Percentiles rank a stretch among this genome's conserved stretches.
These are phyloP conservation scores for Ettlia oleoabundans DNA, from an alignment of 139 green algal genomes.

Conservation along the genomic window DNA sequence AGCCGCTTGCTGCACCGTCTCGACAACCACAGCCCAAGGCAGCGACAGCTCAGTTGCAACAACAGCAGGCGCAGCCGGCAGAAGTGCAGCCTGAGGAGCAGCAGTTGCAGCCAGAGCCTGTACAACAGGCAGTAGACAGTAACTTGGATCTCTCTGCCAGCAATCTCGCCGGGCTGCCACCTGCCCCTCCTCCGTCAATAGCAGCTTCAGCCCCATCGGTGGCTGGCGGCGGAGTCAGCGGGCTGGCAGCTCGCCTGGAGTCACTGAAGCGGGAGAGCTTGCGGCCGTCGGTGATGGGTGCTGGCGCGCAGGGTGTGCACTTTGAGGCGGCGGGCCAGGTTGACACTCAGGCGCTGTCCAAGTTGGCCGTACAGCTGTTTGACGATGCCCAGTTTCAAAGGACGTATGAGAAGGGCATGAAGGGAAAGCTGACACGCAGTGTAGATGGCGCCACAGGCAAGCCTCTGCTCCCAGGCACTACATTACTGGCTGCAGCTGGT, in stretches of 20 bases:
- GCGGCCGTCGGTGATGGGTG: constrained; percentile 30
- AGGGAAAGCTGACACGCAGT: constrained; percentile 76
- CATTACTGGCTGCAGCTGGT: not conserved
- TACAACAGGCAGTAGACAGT: too few relatives aligned
- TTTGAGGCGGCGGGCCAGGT: constrained; percentile 49
- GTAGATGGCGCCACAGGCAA: constrained; percentile 80
- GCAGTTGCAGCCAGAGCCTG: not conserved
- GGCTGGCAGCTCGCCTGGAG: constrained; percentile 44
- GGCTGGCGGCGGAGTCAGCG: not conserved
- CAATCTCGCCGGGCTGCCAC: too few relatives aligned
- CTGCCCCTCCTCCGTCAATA: not conserved
- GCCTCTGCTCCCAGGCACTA: not conserved
- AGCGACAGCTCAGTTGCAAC: not conserved
- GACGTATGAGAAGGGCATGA: constrained; percentile 68
- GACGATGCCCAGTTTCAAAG: constrained; percentile 62
- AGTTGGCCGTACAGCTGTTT: constrained; percentile 64
- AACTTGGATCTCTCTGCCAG: too few relatives aligned
- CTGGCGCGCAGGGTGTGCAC: constrained; percentile 3
- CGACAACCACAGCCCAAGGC: not conserved
- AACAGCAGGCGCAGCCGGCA: not conserved
- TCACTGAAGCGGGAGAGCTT: constrained; percentile 51
- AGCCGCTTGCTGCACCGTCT: not conserved
- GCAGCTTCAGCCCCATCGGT: not conserved
- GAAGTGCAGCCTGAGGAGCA: not conserved
- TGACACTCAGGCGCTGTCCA: constrained; percentile 42